These are phyloP conservation scores for Mycena latifolia DNA, from an alignment of 768 basidiomycete genomes.

Conservation along the genomic window DNA sequence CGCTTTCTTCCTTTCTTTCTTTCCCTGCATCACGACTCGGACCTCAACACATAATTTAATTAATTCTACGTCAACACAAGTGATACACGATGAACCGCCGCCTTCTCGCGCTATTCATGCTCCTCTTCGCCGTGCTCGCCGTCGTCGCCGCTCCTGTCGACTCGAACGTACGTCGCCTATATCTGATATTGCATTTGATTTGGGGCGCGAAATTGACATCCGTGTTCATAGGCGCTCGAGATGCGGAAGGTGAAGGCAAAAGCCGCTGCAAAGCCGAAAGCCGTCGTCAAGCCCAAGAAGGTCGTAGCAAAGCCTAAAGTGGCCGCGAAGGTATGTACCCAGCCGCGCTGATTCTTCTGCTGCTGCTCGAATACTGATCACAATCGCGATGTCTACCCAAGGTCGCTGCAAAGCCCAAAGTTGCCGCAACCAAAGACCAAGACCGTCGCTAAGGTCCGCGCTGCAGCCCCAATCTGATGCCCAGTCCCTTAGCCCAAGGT, in stretches of 20 bases:
- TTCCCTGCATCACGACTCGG: too few relatives aligned
- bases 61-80: too few relatives aligned
- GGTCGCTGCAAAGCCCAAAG: too few relatives aligned
- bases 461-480: too few relatives aligned
- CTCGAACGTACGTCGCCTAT: constrained; percentile 1
- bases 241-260: not conserved
- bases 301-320: not conserved
- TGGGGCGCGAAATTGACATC: not conserved
- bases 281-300: not conserved
- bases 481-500: not conserved
- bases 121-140: constrained; percentile 9
- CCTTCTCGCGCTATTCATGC: constrained; percentile 11
- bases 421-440: too few relatives aligned
- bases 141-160: constrained; percentile 18
- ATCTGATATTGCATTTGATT: not conserved
- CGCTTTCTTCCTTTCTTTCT: too few relatives aligned
- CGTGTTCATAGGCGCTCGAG: constrained; percentile 4
- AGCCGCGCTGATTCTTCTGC: too few relatives aligned
- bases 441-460: too few relatives aligned
- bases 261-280: not conserved
- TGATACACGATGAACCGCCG: constrained; percentile 20
- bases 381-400: too few relatives aligned
- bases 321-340: not conserved
- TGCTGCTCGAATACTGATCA: too few relatives aligned
- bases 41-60: too few relatives aligned